A percentile compares a stretch with the other conserved stretches of the same genome.
phyloP scores from a whole-genome alignment of 805 yeast species.

The Cephaloascus albidus region DNA sequence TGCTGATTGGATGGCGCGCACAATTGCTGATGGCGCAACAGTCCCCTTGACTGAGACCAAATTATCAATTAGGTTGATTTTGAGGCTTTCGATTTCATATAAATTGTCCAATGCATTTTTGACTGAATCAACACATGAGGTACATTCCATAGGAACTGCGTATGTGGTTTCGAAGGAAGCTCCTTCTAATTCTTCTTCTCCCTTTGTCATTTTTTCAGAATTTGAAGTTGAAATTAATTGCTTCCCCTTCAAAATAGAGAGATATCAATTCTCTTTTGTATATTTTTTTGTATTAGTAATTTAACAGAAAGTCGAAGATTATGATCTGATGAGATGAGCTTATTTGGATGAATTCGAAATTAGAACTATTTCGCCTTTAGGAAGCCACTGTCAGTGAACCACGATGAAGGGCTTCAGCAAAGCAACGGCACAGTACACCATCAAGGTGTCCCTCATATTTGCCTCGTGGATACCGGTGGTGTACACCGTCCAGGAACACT shows the following conservation, averaged over 20 bases:
- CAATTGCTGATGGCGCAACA: conserved; percentile 68
- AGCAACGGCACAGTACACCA: neutral
- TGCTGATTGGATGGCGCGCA: conserved; percentile 55
- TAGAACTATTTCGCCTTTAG: too few species aligned
- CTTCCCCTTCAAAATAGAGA: too few species aligned
- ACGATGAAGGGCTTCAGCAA: neutral
- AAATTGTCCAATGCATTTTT: conserved; percentile 39
- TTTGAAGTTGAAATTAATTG: too few species aligned
- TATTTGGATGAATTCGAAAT: neutral
- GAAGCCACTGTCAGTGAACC: too few species aligned
- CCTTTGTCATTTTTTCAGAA: neutral
- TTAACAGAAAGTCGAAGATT: too few species aligned
- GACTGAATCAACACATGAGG: conserved; percentile 58
- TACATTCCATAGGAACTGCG: conserved; percentile 80
- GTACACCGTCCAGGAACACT: conserved; percentile 59
- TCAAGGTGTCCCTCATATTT: conserved; percentile 21
- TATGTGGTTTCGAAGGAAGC: conserved; percentile 57
- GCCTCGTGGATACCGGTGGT: conserved; percentile 77
- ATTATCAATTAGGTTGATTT: conserved; percentile 50
- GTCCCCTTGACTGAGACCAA: conserved; percentile 61
- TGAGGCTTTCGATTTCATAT: conserved; percentile 39
- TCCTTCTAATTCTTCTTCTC: too few species aligned
- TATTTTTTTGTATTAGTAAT: too few species aligned
- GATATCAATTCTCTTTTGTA: too few species aligned
- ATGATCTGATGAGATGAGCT: too few species aligned